Conservation (phyloP, 768 basidiomycete genomes). For the Holtermannia corniformis region DNA sequence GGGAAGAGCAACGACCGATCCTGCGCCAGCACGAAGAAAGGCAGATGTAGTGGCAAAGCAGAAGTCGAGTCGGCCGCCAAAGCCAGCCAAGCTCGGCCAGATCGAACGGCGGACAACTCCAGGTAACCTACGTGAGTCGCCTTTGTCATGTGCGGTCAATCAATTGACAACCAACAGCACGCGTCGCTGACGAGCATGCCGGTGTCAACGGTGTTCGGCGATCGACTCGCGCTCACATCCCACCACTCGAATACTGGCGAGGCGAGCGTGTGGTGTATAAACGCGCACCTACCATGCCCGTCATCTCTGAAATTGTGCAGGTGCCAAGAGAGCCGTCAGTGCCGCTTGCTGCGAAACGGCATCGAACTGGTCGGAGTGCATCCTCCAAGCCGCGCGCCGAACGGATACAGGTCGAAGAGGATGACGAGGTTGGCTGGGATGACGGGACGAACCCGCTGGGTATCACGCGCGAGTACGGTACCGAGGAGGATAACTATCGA, state of each 20-base stretch:
- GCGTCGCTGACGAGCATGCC: slow-evolving; percentile 15
- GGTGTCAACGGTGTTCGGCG: slow-evolving; percentile 46
- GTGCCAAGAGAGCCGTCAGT: slow-evolving; percentile 49
- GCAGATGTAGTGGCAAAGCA: slow-evolving; percentile 3
- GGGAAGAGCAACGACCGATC: slow-evolving; percentile 1
- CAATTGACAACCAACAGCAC: background rate
- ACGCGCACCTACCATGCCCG: slow-evolving; percentile 48
- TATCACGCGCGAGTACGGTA: slow-evolving; percentile 58
- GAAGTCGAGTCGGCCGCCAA: background rate
- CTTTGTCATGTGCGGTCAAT: background rate
- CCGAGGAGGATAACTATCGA: slow-evolving; percentile 54
- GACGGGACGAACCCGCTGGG: slow-evolving; percentile 59
- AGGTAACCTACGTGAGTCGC: background rate
- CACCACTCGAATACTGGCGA: slow-evolving; percentile 87
- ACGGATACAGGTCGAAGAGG: slow-evolving; percentile 11
- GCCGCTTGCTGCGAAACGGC: slow-evolving; percentile 44
- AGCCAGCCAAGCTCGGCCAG: too few species aligned
- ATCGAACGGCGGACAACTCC: background rate
- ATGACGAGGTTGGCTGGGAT: slow-evolving; percentile 73
- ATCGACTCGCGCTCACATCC: slow-evolving; percentile 57
- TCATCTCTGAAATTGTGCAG: slow-evolving; percentile 58
- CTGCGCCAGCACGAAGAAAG: slow-evolving; percentile 1
- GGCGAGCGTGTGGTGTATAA: slow-evolving; percentile 80
- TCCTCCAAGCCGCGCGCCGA: slow-evolving; percentile 8
- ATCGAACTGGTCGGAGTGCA: slow-evolving; percentile 7